These are phyloP conservation scores for Dioscorea zingiberensis DNA, from an alignment of 106 monocot genomes.

Conservation along the genomic window DNA sequence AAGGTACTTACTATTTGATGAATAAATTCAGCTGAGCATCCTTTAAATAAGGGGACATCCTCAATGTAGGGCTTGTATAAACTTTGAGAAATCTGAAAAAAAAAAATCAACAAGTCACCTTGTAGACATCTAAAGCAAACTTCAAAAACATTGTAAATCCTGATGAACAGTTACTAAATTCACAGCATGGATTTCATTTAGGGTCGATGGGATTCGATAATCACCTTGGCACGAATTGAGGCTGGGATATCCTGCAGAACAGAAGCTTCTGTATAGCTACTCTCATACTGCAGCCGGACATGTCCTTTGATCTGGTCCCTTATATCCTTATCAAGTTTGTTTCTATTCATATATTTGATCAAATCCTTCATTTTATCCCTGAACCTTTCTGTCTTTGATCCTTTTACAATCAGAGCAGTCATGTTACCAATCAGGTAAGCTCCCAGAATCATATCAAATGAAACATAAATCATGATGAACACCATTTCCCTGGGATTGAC, in stretches of 20 bases:
- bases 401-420: constrained; percentile 95
- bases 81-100: constrained; percentile 73
- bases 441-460: constrained; percentile 94
- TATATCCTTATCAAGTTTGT: constrained; percentile 67
- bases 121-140: no score
- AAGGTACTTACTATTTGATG: constrained; percentile 81
- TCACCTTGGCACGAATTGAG: constrained; percentile 91
- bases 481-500: constrained; percentile 90
- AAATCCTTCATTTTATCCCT: constrained; percentile 96
- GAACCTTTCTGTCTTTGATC: constrained; percentile 86
- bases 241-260: constrained; percentile 81
- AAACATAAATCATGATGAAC: constrained; percentile 89
- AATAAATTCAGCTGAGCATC: constrained; percentile 90
- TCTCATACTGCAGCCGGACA: constrained; percentile 84
- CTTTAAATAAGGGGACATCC: constrained; percentile 65
- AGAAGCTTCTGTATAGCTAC: constrained; percentile 74
- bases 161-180: no score
- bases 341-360: constrained; percentile 84
- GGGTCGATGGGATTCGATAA: no score
- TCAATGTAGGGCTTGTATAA: constrained; percentile 76
- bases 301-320: constrained; percentile 88
- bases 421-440: constrained; percentile 94
- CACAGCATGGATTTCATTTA: no score
- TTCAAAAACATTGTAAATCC: no score
- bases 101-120: background rate